phyloP scores from a whole-genome alignment of 768 basidiomycete species.

The Kwoniella mangroviensis region DNA sequence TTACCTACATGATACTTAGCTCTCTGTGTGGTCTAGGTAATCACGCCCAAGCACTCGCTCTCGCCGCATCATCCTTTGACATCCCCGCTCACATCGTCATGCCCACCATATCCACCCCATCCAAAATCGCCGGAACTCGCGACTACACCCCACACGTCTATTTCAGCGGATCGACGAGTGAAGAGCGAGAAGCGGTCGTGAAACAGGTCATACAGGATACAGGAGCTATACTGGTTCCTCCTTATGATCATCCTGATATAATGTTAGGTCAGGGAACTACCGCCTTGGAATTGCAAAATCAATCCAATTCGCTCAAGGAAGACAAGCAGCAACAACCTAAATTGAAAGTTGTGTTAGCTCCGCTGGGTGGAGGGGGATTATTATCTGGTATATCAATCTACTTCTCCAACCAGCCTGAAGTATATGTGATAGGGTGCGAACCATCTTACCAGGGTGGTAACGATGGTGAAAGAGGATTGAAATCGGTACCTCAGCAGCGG shows the following conservation, averaged over 20 bases:
- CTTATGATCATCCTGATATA: conserved; percentile 49
- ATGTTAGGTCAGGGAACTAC: conserved; percentile 50
- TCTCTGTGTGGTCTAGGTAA: conserved; percentile 35
- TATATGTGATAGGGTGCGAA: conserved; percentile 32
- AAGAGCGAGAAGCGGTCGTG: conserved; percentile 41
- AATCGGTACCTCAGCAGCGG: conserved; percentile 27
- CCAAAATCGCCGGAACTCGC: conserved; percentile 47
- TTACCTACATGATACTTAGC: not conserved
- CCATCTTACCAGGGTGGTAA: conserved; percentile 42
- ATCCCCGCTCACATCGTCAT: conserved; percentile 51
- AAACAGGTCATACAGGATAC: conserved; percentile 38
- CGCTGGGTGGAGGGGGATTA: conserved; percentile 45
- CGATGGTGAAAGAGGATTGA: conserved; percentile 44
- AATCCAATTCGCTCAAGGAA: conserved; percentile 16
- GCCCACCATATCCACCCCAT: conserved; percentile 44
- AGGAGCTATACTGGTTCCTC: conserved; percentile 42
- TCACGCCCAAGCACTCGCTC: conserved; percentile 49
- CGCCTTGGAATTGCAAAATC: conserved; percentile 42
- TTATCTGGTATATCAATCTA: conserved; percentile 38
- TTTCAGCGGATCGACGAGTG: conserved; percentile 41
- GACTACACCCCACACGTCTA: conserved; percentile 38
- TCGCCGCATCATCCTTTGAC: conserved; percentile 35
- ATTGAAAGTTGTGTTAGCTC: conserved; percentile 36
- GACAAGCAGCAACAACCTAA: not conserved
- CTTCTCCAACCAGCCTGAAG: conserved; percentile 31